Base-by-base conservation (phyloP, 129 eudicot genomes). In the Flaveria brownii region DNA sequence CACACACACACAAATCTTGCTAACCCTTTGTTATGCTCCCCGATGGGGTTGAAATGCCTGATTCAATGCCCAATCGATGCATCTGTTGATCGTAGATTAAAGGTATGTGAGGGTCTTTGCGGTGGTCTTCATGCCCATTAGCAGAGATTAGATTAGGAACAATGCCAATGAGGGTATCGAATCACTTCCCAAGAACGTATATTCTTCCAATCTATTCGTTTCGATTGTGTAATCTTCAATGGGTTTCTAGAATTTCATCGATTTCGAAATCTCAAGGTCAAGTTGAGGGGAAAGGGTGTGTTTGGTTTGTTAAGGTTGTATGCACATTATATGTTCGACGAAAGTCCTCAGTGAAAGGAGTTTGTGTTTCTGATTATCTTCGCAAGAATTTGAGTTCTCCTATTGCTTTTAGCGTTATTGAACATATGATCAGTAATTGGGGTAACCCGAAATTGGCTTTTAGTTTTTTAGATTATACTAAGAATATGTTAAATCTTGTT, bases 261-360 rank as follows among this genome's bases (percentile, higher is more conserved):
- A 46, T 80, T 17, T 81, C 92, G 49, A 75, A 79, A 22, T 81
- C 83, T 56, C 85, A 83, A 64, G 68, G 73, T 80, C 79, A 84
- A 76, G 78, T 85, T 23, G 56, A 41, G 5, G 70, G 65, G 11
- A 70, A 77, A 6, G 36, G 63, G 45, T 61, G 82, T 39, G 56
- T 78, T 42, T 93, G 98, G 98, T 90, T 93, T 64, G 70, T 83
- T 77, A 93, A 93, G 73, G 86, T 91, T 47, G 89, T 93, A 60
- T 90, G 87, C 85, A 88, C 96, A 14, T 55, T 91, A 60, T 81
- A 81, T 84, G 71, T 90, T 84, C 83, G 81, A 68, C 77, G 76
- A 51, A 75, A 89, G 7, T 69, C 80, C 13, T 87, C 85, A 76
- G 79, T 87, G 43, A 52, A 78, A 49, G 70, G 61, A 69, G 51